Base-by-base conservation (phyloP, 2,329 filamentous ascomycete species). In the Rhynchosporium graminicola region DNA sequence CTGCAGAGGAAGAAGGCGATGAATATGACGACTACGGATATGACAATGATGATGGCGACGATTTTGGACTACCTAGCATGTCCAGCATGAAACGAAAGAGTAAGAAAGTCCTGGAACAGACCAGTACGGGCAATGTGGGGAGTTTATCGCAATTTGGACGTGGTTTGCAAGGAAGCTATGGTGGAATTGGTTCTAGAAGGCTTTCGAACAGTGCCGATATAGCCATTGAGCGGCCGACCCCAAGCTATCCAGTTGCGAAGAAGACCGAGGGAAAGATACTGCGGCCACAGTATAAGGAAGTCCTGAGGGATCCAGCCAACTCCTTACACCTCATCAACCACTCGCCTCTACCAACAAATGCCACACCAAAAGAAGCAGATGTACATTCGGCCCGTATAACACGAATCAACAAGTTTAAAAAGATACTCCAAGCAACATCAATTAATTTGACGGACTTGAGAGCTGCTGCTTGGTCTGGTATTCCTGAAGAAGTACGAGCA, bases 331-430 rank as follows among this genome's bases (percentile, higher is more conserved):
- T 99, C 7, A 98, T 99, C 71, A 90, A 90, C 70, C 93, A 99
- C 76, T 87, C 92, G 5, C 79, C 90, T 0, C 81, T 90, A 51
- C 86, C 91, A 10, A 78, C 83, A 31, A 88, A 89, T 73, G 91
- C 93, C 2, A 84, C 87, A 0, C 83, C 88, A 1, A 98, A 96
- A 74, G 92, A 97, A 73, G 81, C 88, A 20, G 94, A 98, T 73
- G 89, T 88, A 12, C 88, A 96, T 73, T 93, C 90, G 61, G 90
- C 93, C 50, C 87, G 92, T 64, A 95, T 97, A 70, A 90, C 91
- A 6, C 88, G 95, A 66, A 99, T 99, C 75, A 97, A 99, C 78
- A 98, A 98, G 74, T 99, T 99, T 79, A 99, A 99, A 77, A 90
- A 89, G 71, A 91, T 99, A 58, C 81, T 99, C 6, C 95, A 99